Conservation (phyloP, 2,329 filamentous ascomycete species). For the Phaeomoniella chlamydospora region DNA sequence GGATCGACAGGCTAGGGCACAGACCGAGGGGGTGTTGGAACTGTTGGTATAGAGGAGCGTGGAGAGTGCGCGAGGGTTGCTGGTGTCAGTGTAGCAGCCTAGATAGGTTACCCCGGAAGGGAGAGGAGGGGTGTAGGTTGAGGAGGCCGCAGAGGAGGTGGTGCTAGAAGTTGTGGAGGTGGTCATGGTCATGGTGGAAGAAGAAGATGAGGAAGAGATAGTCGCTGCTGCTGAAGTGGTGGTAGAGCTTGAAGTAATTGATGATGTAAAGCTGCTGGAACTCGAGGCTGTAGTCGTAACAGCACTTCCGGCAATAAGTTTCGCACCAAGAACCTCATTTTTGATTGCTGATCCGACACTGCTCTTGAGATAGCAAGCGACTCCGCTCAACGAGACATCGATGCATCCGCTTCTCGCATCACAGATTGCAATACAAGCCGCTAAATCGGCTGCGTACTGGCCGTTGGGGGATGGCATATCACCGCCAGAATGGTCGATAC, state of each 20-base stretch:
- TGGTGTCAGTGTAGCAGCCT: conserved; percentile 16
- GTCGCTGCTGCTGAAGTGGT: conserved; percentile 3
- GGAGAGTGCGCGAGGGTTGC: conserved; percentile 8
- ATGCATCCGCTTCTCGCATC: conserved; percentile 2
- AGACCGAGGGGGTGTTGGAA: not conserved
- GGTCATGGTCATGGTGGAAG: conserved; percentile 9
- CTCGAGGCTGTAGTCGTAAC: not conserved
- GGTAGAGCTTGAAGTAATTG: not conserved
- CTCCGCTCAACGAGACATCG: conserved; percentile 1
- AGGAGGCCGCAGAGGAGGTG: conserved; percentile 4
- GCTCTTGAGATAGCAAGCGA: conserved; percentile 2
- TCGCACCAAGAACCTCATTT: not conserved
- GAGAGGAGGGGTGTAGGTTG: conserved; percentile 17
- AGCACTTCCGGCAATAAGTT: not conserved
- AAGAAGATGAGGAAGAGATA: conserved; percentile 6
- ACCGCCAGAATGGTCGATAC: not conserved
- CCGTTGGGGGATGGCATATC: not conserved
- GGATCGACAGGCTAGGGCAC: not conserved
- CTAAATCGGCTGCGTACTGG: conserved; percentile 1
- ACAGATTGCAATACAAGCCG: conserved; percentile 3
- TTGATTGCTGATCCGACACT: not conserved
- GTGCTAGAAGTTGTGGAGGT: not conserved
- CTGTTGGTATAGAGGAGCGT: not conserved
- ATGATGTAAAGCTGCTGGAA: not conserved
- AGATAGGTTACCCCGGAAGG: conserved; percentile 13